Base-by-base conservation (phyloP, 495 filamentous ascomycete genomes). In the Daldinia caldariorum region DNA sequence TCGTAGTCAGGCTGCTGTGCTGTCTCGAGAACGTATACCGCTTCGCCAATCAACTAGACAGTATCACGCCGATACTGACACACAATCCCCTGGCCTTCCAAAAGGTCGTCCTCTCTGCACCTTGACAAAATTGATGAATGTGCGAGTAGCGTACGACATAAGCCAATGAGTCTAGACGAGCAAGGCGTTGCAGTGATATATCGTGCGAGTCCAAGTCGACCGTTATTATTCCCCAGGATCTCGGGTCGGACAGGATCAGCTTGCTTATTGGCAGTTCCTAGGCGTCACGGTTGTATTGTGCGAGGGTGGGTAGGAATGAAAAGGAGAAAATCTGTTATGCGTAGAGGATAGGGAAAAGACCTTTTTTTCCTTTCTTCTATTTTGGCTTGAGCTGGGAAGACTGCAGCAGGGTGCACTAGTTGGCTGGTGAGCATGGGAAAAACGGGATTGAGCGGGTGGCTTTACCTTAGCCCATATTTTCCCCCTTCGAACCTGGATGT, bases 1-100 rank as follows among this genome's bases (percentile, higher is more conserved):
- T 77, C 49, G 69, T 74, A 75, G 65, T 75, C 70, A 65, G 75
- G 73, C 73, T 77, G 62, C 74, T 59, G 67, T 67, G 70, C 55
- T 66, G 70, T 69, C 58, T 62, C 61, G 64, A 59, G 38, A 58
- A 71, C 58, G 51, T 66, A 58, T 58, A 65, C 60, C 60, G 60
- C 65, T 58, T 71, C 54, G 43, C 75, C 73, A 75, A 75, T 77
- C 72, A 73, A 75, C 20, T 16, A 64, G 55, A 38, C 16, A 53
- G 65, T 69, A 67, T 59, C 56, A 50, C 67, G 63, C 60, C 58
- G 69, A 64, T 67, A 69, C 70, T 70, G 72, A 73, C 68, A 75
- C 74, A 70, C 67, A 53, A 61, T 61, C 61, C 55, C 54, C 51
- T 62, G 70, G 73, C 69, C 73, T 69, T 58, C 62, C 49, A 66